phyloP scores from a whole-genome alignment of 352 stramenopile genomes.

The Peronospora destructor region DNA sequence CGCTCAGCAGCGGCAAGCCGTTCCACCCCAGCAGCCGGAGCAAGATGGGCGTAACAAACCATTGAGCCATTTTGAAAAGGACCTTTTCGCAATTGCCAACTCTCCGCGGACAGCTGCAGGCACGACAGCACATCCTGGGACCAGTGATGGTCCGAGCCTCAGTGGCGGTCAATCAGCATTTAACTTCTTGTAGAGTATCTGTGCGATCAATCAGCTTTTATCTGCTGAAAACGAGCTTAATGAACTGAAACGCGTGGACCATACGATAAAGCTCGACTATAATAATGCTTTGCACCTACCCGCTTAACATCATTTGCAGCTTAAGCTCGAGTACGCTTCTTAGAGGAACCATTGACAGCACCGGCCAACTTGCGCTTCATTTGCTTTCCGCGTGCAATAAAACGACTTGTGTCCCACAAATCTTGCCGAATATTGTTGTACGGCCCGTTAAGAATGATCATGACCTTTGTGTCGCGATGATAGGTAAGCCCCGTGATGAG shows the following conservation, averaged over 20 bases:
- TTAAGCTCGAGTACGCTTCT: conserved; percentile 34
- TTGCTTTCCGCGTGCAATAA: conserved; percentile 37
- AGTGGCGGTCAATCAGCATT: conserved; percentile 69
- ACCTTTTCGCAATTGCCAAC: conserved; percentile 81
- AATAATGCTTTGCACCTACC: conserved; percentile 11
- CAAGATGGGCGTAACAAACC: conserved; percentile 58
- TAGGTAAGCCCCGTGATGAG: conserved; percentile 81
- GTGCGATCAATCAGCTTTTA: conserved; percentile 7
- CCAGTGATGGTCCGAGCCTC: conserved; percentile 14
- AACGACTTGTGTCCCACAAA: conserved; percentile 55
- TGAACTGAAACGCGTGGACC: conserved; percentile 15
- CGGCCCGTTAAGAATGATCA: conserved; percentile 82
- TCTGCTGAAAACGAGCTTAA: conserved; percentile 7
- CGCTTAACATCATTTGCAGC: conserved; percentile 1
- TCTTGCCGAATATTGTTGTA: conserved; percentile 79
- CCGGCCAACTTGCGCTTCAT: conserved; percentile 28
- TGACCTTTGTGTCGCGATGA: conserved; percentile 82
- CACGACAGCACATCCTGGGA: conserved; percentile 6
- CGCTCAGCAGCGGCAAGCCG: conserved; percentile 25
- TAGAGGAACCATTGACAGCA: conserved; percentile 6
- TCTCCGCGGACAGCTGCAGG: conserved; percentile 39
- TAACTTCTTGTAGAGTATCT: conserved; percentile 81
- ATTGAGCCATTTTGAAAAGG: conserved; percentile 77
- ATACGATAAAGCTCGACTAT: conserved; percentile 15
- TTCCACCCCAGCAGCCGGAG: conserved; percentile 20